Base-by-base conservation (phyloP, 495 filamentous ascomycete species). In the Bryoglossum gracile region DNA sequence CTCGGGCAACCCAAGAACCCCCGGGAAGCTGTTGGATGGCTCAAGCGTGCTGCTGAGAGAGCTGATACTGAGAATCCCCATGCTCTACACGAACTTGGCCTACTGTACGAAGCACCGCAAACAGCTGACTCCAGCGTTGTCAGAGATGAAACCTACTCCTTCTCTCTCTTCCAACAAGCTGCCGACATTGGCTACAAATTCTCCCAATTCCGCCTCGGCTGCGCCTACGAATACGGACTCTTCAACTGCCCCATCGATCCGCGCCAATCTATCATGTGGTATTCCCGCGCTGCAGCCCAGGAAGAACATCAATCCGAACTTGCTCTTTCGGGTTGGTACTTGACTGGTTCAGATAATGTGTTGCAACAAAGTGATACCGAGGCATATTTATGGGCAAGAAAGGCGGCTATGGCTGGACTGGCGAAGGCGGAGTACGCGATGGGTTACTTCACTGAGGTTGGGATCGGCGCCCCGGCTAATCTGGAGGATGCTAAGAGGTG, bases 351-450 rank as follows among this genome's bases (percentile, higher is more conserved):
- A 16, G 86, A 94, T 38, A 88, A 87, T 0, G 85, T 95, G 19
- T 68, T 98, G 33, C 78, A 86, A 60, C 91, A 95, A 62, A 94
- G 83, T 54, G 92, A 98, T 54, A 94, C 87, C 2, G 92, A 98
- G 62, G 92, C 92, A 1, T 98, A 96, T 59, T 78, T 98, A 1
- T 98, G 92, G 92, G 92, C 92, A 6, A 73, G 92, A 2, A 96
- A 95, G 64, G 90, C 92, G 8, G 91, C 92, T 1, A 75, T 79
- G 37, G 81, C 85, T 9, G 87, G 89, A 5, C 67, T 95, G 26
- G 77, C 83, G 3, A 97, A 97, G 72, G 92, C 91, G 0, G 85
- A 96, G 65, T 96, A 95, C 71, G 92, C 92, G 0, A 90, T 98
- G 87, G 92, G 92, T 2, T 96, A 96, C 63, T 97, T 92, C 56